Percentiles rank a stretch among this genome's conserved stretches.
Conservation (phyloP, 1,284 basidiomycete species). For the Thelephora terrestris region DNA sequence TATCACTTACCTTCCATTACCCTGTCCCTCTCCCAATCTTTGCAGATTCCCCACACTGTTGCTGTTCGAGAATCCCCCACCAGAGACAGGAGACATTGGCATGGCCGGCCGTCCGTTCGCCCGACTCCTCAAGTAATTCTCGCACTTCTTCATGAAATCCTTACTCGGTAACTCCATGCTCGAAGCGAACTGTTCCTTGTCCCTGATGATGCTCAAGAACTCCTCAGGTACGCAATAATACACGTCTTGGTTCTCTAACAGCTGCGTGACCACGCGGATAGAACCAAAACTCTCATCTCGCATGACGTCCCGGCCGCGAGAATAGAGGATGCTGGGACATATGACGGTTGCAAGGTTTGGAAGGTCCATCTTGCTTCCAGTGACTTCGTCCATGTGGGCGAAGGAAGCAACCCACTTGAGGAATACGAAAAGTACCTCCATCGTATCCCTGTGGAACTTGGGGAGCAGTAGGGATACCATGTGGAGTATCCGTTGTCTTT, state of each 20-base stretch:
- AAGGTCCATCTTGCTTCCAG: conserved; percentile 98
- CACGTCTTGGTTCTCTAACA: conserved; percentile 92
- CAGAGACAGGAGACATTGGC: conserved; percentile 26
- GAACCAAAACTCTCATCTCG: conserved; percentile 92
- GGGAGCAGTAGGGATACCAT: conserved; percentile 84
- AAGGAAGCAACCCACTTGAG: conserved; percentile 99
- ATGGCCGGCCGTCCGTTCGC: conserved; percentile 31
- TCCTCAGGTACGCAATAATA: conserved; percentile 86
- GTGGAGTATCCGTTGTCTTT: conserved; percentile 80
- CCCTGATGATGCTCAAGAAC: conserved; percentile 70
- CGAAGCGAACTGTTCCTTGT: conserved; percentile 79
- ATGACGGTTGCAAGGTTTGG: conserved; percentile 97
- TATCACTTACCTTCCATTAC: conserved; percentile 15
- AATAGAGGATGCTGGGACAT: conserved; percentile 89
- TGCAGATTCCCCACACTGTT: conserved; percentile 14
- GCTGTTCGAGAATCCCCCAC: conserved; percentile 12
- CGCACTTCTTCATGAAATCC: conserved; percentile 86
- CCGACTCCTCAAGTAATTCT: conserved; percentile 57
- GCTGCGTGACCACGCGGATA: conserved; percentile 74
- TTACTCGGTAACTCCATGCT: conserved; percentile 78
- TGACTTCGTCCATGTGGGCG: conserved; percentile 96
- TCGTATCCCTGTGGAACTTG: conserved; percentile 89
- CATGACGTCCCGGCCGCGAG: conserved; percentile 78
- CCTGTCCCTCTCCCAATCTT: not conserved
- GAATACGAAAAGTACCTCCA: conserved; percentile 98